These are phyloP conservation scores for Silene vulgaris DNA, from an alignment of 179 eudicot species.

Conservation along the genomic window DNA sequence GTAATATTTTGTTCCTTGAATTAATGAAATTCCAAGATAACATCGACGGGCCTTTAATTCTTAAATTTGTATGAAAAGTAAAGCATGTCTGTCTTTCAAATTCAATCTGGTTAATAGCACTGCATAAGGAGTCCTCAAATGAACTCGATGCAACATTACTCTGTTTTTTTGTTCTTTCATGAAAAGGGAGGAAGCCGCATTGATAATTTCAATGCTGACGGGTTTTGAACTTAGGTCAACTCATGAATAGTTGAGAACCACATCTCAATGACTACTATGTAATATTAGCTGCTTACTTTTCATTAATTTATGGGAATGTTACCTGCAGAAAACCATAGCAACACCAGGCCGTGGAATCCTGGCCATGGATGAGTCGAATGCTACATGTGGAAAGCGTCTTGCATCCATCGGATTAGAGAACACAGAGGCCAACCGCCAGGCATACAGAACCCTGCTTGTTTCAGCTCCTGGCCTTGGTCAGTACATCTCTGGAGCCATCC, in stretches of 20 bases:
- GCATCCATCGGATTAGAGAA: constrained; percentile 58
- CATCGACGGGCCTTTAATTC: no score
- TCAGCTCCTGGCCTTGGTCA: constrained; percentile 52
- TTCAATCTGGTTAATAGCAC: no score
- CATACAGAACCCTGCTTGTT: constrained; percentile 49
- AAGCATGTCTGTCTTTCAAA: no score
- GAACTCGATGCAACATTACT: not conserved
- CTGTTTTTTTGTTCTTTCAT: not conserved
- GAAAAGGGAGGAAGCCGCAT: not conserved
- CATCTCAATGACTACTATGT: not conserved
- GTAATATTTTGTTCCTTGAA: no score
- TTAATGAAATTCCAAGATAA: no score
- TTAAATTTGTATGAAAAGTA: no score
- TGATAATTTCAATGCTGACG: not conserved
- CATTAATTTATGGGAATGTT: not conserved
- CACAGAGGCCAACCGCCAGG: constrained; percentile 60
- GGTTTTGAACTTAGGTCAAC: not conserved
- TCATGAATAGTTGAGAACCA: not conserved
- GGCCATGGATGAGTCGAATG: constrained; percentile 58
- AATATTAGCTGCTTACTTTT: not conserved
- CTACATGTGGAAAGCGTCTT: constrained; percentile 55
- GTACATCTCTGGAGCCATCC: constrained; percentile 52
- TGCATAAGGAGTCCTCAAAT: not conserved
- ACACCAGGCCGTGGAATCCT: constrained; percentile 58
- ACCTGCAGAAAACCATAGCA: constrained; percentile 47